Conservation (phyloP, 1,284 basidiomycete genomes). For the Malassezia globosa region DNA sequence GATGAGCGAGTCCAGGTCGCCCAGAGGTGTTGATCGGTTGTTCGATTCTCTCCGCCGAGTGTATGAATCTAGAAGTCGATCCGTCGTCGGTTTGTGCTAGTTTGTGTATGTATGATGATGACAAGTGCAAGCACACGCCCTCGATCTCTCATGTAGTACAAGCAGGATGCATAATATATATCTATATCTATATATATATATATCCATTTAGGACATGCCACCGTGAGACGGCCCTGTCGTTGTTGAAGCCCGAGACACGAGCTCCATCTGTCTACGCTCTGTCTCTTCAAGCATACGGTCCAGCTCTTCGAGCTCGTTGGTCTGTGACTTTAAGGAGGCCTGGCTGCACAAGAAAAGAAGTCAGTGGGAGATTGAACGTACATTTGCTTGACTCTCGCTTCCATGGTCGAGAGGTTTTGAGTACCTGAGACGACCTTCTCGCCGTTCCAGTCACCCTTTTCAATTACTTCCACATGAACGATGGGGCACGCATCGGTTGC, state of each 20-base stretch:
- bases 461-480: constrained; percentile 23
- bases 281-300: constrained; percentile 34
- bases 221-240: too few relatives aligned
- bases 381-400: constrained; percentile 28
- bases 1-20: too few relatives aligned
- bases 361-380: background rate
- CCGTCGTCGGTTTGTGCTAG: too few relatives aligned
- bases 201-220: background rate
- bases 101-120: too few relatives aligned
- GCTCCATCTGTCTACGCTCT: constrained; percentile 24
- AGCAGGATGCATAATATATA: background rate
- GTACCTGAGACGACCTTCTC: background rate
- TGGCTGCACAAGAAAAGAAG: too few relatives aligned
- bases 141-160: constrained; percentile 8
- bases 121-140: background rate
- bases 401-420: constrained; percentile 21
- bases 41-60: too few relatives aligned
- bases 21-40: too few relatives aligned
- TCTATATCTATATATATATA: background rate
- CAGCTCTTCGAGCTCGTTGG: constrained; percentile 33
- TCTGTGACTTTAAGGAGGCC: constrained; percentile 27
- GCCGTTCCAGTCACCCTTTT: constrained; percentile 23
- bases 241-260: background rate
- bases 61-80: too few relatives aligned
- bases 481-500: constrained; percentile 30